These are phyloP conservation scores for Torulaspora globosa DNA, from an alignment of 1,139 yeast species.

Conservation along the genomic window DNA sequence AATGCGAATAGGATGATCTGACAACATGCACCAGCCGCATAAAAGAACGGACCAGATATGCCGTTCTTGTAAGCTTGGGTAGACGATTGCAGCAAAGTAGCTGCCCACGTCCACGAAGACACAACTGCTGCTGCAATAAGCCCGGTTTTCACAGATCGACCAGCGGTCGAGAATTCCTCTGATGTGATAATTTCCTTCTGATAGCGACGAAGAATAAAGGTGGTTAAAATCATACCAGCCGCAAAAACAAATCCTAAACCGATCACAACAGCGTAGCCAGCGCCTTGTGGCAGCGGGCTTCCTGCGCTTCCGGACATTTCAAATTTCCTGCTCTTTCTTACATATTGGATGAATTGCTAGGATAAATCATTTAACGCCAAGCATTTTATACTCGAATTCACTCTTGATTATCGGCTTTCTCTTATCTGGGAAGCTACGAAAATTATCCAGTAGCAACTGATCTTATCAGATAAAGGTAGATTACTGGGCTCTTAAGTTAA, in stretches of 20 bases:
- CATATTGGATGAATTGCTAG: neutral
- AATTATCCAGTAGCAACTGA: neutral
- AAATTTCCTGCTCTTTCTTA: neutral
- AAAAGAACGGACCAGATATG: slow-evolving; percentile 67
- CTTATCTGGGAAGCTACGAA: neutral
- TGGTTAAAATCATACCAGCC: slow-evolving; percentile 69
- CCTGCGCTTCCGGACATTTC: slow-evolving; percentile 2
- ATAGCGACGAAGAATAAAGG: slow-evolving; percentile 65
- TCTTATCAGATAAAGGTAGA: neutral
- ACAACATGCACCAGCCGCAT: slow-evolving; percentile 69
- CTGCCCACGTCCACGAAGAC: slow-evolving; percentile 94
- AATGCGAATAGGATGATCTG: slow-evolving; percentile 71
- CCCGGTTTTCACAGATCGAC: slow-evolving; percentile 76
- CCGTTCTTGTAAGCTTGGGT: slow-evolving; percentile 78
- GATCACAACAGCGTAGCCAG: slow-evolving; percentile 89
- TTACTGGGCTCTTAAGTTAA: neutral
- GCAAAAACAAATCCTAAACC: slow-evolving; percentile 86
- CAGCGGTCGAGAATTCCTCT: slow-evolving; percentile 86
- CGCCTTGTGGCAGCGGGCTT: slow-evolving; percentile 57
- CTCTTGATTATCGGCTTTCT: neutral
- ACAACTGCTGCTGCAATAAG: slow-evolving; percentile 84
- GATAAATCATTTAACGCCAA: neutral
- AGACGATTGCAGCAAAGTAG: slow-evolving; percentile 71
- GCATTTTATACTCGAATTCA: neutral
- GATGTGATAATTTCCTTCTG: slow-evolving; percentile 80